These are phyloP conservation scores for Pyrenophora seminiperda DNA, from an alignment of 2,329 filamentous ascomycete genomes.

Conservation along the genomic window DNA sequence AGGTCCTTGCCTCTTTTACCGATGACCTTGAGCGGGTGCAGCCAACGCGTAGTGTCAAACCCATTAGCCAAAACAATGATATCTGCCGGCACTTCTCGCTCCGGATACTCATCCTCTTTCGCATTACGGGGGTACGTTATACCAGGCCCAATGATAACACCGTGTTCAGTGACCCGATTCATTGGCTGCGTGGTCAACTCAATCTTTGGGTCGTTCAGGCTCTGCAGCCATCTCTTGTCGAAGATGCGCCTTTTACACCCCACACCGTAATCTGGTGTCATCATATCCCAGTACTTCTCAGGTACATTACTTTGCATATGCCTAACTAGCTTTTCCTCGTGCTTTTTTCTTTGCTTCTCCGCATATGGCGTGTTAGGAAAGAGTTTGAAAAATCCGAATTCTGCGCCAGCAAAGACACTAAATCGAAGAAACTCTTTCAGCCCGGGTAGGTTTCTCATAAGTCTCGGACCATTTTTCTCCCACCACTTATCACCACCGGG, in stretches of 20 bases:
- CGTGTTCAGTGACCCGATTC: constrained; percentile 54
- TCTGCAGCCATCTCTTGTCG: constrained; percentile 61
- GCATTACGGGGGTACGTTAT: constrained; percentile 52
- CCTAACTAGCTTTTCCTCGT: constrained; percentile 52
- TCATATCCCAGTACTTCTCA: constrained; percentile 63
- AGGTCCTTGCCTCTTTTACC: constrained; percentile 59
- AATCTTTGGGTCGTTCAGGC: constrained; percentile 59
- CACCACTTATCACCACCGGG: constrained; percentile 51
- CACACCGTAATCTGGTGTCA: constrained; percentile 66
- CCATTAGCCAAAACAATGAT: constrained; percentile 67
- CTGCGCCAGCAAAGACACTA: constrained; percentile 51
- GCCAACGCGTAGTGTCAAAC: constrained; percentile 61
- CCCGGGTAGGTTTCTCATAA: constrained; percentile 59
- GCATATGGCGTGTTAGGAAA: constrained; percentile 52
- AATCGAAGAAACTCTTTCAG: constrained; percentile 55
- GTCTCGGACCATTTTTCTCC: constrained; percentile 53
- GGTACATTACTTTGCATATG: constrained; percentile 59
- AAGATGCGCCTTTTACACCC: constrained; percentile 69
- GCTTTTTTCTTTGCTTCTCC: constrained; percentile 43
- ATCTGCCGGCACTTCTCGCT: constrained; percentile 59
- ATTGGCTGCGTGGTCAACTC: constrained; percentile 60
- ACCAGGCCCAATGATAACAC: constrained; percentile 59
- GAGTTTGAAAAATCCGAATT: constrained; percentile 55
- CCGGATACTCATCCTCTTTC: constrained; percentile 40
- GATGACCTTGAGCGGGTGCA: constrained; percentile 59